Conservation (phyloP, 257 asterid species). For the Mentha longifolia region DNA sequence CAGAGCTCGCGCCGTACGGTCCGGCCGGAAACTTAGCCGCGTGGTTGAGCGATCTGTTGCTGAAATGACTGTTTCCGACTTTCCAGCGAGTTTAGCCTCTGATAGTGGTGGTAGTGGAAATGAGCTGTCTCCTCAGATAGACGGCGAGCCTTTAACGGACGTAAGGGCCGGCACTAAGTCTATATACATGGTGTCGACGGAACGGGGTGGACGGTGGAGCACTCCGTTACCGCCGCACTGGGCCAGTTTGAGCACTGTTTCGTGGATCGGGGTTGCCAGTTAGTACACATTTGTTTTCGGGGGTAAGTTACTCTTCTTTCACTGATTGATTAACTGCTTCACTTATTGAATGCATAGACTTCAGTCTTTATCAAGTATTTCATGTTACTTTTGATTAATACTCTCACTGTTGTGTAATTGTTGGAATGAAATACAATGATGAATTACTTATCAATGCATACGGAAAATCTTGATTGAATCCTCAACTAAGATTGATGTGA, state of each 20-base stretch:
- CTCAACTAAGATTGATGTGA: neutral
- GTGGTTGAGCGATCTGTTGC: conserved; percentile 35
- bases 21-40: conserved; percentile 76
- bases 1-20: conserved; percentile 82
- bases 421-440: neutral
- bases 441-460: neutral
- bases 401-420: neutral
- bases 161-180: conserved; percentile 49
- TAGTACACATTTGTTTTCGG: conserved; percentile 88
- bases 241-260: conserved; percentile 95
- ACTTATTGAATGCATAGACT: neutral
- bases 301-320: conserved; percentile 53
- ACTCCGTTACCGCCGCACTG: conserved; percentile 84
- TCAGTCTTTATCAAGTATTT: neutral
- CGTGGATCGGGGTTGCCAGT: conserved; percentile 84
- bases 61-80: conserved; percentile 27
- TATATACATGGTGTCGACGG: conserved; percentile 94
- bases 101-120: conserved; percentile 29
- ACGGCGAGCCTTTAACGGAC: conserved; percentile 43
- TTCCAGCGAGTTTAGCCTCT: conserved; percentile 17
- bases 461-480: too few relatives aligned
- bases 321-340: neutral
- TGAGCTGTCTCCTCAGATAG: conserved; percentile 36
- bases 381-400: neutral
- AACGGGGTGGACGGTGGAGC: conserved; percentile 98